Evolutionary conservation across 768 basidiomycete genomes (phyloP), one percentile per base, ranked within the genome.

Genomic region (Amanita rubescens): DNA sequence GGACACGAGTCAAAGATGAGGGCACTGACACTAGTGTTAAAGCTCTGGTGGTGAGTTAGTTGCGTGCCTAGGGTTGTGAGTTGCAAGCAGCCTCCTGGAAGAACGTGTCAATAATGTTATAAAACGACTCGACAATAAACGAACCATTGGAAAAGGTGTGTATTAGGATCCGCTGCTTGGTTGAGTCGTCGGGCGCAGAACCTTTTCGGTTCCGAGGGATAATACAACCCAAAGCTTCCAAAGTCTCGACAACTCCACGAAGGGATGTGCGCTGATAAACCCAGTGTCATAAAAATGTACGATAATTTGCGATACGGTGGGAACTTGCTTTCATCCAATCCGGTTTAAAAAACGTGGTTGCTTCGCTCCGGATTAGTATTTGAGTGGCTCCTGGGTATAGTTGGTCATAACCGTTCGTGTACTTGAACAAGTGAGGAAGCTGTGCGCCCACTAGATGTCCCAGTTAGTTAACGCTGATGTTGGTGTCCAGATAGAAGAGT

Each of bases 101-200:
- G 25, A 15, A 47, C 27, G 10, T 50, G 12, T 38, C 24, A 50
- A 25, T 27, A 12, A 22, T 12, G 19, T 12, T 15, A 20, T n/a
- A 27, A 24, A 27, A 34, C 27, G 45, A 20, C 41, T 20, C 47
- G 22, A 49, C 7, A 25, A 27, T 5, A 42, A 9, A 57, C 60
- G 39, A 53, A 75, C 76, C 78, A 37, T 78, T 78, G 0, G 77
- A 78, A 55, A 80, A 80, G 10, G 66, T 59, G 44, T 80, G 78
- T 0, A 74, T 64, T 12, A 80, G 62, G 15, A 78, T 63, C 15
- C 72, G 66, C 30, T 69, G 70, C 51, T 39, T 50, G 43, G 22
- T 38, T 46, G 35, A 7, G 48, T 17, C 34, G 62, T 46, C 1
- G 33, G 7, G 49, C 50, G 7, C 30, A 42, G 10, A 24, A n/a